Evolutionary conservation across 148 eudicot genomes (phyloP).

Genomic region (Pharnaceum exiguum): DNA sequence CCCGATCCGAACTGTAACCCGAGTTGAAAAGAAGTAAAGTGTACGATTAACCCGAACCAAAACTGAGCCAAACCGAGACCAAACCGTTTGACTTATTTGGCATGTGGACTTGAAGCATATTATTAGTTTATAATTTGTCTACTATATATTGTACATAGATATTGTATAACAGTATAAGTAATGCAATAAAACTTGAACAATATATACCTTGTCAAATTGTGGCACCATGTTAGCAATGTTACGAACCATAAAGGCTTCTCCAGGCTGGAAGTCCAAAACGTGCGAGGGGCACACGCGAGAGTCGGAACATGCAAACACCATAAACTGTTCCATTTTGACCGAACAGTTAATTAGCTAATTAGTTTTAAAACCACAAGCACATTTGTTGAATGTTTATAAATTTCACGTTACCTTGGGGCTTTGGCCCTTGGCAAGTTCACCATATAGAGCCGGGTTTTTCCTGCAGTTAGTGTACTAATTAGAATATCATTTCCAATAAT

Average conservation of each 20-base stretch:
- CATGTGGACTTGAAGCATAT: no score
- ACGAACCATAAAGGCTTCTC: constrained; percentile 88
- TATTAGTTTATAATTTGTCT: no score
- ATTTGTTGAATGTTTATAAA: neutral
- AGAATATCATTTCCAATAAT: neutral
- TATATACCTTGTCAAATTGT: constrained; percentile 62
- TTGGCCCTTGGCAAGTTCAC: constrained; percentile 80
- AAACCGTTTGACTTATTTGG: no score
- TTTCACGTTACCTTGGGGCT: constrained; percentile 61
- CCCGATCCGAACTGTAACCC: no score
- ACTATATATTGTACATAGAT: neutral
- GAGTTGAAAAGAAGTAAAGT: no score
- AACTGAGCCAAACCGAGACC: no score
- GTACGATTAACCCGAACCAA: no score
- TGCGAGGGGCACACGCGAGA: constrained; percentile 95
- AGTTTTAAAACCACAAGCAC: neutral
- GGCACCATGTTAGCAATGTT: constrained; percentile 94
- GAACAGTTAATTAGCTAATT: neutral
- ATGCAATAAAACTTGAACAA: neutral
- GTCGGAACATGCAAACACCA: constrained; percentile 96
- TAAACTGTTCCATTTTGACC: constrained; percentile 40
- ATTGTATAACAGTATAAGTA: neutral
- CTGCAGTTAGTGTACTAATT: constrained; percentile 26
- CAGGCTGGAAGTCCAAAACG: constrained; percentile 73
- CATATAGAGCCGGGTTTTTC: constrained; percentile 66